phyloP scores from a whole-genome alignment of 179 eudicot species.

The Actinidia arguta region DNA sequence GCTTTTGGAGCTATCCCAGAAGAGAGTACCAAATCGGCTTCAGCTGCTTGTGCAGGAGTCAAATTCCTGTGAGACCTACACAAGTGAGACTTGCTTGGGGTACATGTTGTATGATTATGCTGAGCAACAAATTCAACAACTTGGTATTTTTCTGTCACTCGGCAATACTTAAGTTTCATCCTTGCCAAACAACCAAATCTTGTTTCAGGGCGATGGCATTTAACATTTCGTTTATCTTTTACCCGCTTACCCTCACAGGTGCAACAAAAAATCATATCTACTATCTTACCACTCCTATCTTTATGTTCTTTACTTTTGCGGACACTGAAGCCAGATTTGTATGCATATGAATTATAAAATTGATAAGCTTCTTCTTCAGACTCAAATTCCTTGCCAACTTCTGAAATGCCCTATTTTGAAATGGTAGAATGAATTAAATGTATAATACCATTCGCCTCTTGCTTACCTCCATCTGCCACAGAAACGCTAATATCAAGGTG shows the following conservation, averaged over 20 bases:
- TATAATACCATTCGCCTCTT: not conserved
- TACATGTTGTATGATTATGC: not conserved
- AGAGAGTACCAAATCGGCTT: too few relatives aligned
- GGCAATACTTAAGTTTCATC: not conserved
- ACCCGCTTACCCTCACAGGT: not conserved
- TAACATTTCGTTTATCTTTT: not conserved
- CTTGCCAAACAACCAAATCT: conserved; percentile 5
- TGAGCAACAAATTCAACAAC: not conserved
- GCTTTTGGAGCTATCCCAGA: too few relatives aligned
- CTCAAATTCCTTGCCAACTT: not conserved
- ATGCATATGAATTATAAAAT: not conserved
- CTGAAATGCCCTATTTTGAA: too few relatives aligned
- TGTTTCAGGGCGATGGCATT: not conserved
- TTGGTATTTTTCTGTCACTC: not conserved
- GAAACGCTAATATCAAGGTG: not conserved
- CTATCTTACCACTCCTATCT: not conserved
- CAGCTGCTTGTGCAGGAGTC: too few relatives aligned
- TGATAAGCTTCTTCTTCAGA: not conserved
- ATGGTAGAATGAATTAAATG: not conserved
- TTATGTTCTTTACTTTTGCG: not conserved
- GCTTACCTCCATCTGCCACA: not conserved
- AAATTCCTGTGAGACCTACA: too few relatives aligned
- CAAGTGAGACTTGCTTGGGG: too few relatives aligned
- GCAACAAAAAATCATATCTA: not conserved
- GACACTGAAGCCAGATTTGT: not conserved